Evolutionary conservation across 352 stramenopile species (phyloP).

Genomic region (Blastocystis sp.): DNA sequence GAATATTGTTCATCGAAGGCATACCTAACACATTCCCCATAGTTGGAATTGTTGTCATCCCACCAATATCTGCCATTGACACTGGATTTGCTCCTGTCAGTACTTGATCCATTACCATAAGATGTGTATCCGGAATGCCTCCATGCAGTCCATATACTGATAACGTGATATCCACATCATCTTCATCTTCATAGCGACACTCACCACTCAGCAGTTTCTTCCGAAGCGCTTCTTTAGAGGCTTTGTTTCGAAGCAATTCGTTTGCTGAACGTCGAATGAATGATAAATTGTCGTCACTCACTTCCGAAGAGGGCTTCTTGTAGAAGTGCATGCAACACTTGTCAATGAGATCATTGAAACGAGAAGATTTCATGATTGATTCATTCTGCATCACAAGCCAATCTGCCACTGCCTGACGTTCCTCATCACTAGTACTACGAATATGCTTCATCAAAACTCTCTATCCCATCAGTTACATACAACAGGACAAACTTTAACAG

Average conservation of each 20-base stretch:
- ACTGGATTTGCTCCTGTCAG: background rate
- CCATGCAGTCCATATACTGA: background rate
- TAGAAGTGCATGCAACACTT: conserved; percentile 60
- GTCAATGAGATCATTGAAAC: conserved; percentile 46
- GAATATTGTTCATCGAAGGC: conserved; percentile 11
- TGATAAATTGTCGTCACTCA: conserved; percentile 61
- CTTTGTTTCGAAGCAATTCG: conserved; percentile 65
- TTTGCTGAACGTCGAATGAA: conserved; percentile 66
- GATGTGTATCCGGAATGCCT: background rate
- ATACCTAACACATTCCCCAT: conserved; percentile 15
- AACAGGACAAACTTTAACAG: conserved; percentile 29
- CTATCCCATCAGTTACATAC: background rate
- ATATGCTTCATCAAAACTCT: conserved; percentile 43
- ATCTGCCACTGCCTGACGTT: conserved; percentile 17
- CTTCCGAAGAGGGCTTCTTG: conserved; percentile 38
- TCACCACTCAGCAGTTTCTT: conserved; percentile 23
- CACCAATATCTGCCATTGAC: background rate
- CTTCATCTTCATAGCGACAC: conserved; percentile 31
- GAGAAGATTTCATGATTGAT: conserved; percentile 58
- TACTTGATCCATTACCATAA: background rate
- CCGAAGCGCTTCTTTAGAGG: conserved; percentile 55
- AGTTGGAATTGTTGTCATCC: background rate
- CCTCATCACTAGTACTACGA: background rate
- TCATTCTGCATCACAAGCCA: conserved; percentile 51
- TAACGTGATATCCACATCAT: background rate